Conservation (phyloP, 2,329 filamentous ascomycete genomes). For the Aureobasidium vineae region DNA sequence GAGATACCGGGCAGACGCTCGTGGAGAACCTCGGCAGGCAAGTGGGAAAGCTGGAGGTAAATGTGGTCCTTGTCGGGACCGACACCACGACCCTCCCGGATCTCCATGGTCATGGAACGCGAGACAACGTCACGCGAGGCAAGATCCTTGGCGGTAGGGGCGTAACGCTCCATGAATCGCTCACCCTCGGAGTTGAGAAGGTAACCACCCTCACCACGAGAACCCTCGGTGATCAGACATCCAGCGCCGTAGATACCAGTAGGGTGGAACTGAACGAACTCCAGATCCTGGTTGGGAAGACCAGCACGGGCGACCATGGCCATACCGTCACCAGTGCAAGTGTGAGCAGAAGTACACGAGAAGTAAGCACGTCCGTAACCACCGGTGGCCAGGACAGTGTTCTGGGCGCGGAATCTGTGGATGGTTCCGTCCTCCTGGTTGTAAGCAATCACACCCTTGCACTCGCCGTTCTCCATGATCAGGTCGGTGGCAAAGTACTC, state of each 20-base stretch:
- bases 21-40: constrained; percentile 86
- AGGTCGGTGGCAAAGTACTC: constrained; percentile 97
- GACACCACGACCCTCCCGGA: constrained; percentile 94
- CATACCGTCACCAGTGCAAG: constrained; percentile 98
- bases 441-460: constrained; percentile 81
- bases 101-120: constrained; percentile 97
- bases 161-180: constrained; percentile 99
- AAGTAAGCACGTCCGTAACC: constrained; percentile 98
- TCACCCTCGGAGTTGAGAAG: constrained; percentile 97
- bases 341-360: constrained; percentile 96
- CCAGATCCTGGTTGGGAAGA: constrained; percentile 97
- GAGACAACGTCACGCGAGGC: constrained; percentile 95
- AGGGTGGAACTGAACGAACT: constrained; percentile 99
- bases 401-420: constrained; percentile 93
- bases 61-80: constrained; percentile 98
- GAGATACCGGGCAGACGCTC: constrained; percentile 98
- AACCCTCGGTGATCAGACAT: constrained; percentile 96
- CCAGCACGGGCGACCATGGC: constrained; percentile 98
- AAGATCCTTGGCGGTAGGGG: constrained; percentile 96
- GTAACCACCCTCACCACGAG: constrained; percentile 97
- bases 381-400: constrained; percentile 95
- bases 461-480: constrained; percentile 92
- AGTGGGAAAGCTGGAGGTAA: constrained; percentile 94
- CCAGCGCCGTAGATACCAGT: constrained; percentile 99
- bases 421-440: constrained; percentile 99